phyloP scores from a whole-genome alignment of 345 rosid genomes.

The Bruguiera gymnorhiza region DNA sequence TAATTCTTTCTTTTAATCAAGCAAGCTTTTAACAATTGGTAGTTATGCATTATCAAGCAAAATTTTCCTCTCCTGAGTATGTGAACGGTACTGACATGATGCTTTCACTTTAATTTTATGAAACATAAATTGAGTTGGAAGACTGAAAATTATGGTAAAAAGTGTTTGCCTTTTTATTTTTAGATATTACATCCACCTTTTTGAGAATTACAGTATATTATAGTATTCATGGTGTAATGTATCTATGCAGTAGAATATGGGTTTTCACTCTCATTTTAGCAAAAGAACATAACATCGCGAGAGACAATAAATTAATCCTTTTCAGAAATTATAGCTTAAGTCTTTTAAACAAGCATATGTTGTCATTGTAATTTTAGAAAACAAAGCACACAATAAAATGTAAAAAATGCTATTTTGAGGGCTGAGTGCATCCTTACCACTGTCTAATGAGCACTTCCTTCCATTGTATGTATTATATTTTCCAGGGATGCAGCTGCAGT shows the following conservation, averaged over 20 bases:
- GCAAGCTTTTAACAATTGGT: no score
- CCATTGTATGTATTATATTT: not conserved
- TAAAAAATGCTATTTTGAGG: not conserved
- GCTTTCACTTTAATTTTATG: not conserved
- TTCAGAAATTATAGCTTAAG: not conserved
- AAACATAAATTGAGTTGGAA: not conserved
- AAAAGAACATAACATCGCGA: not conserved
- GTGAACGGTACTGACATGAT: not conserved
- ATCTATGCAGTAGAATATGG: not conserved
- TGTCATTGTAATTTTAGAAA: not conserved
- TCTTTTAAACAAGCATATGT: not conserved
- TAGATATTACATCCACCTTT: not conserved
- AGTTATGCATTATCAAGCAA: no score
- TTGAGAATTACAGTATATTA: not conserved
- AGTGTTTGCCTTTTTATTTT: not conserved
- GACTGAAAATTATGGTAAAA: not conserved
- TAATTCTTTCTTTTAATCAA: no score
- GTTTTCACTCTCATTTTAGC: no score
- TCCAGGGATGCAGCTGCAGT: constrained; percentile 78
- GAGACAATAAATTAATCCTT: not conserved
- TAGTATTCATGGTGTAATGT: not conserved
- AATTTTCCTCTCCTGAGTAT: not conserved
- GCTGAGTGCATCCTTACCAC: not conserved
- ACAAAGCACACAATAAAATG: not conserved
- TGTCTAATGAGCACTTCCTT: not conserved